A percentile compares a stretch with the other conserved stretches of the same genome.
phyloP scores from a whole-genome alignment of 176 grass and related monocot species.

The Hsuehochloa calcarea region DNA sequence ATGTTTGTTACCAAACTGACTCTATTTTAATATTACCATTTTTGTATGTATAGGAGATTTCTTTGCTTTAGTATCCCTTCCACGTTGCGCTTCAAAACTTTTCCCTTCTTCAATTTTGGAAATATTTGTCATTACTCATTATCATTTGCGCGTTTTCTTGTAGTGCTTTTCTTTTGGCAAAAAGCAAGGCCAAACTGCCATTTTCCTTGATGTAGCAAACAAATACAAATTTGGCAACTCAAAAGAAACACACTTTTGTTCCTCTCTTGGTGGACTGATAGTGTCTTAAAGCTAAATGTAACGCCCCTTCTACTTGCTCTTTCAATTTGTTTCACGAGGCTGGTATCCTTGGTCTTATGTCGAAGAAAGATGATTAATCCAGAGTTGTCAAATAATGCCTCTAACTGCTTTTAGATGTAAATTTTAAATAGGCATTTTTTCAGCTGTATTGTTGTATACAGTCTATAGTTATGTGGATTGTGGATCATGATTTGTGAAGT shows the following conservation, averaged over 20 bases:
- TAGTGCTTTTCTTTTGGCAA: slow-evolving; percentile 18
- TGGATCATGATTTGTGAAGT: background rate
- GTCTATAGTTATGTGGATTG: background rate
- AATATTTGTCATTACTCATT: background rate
- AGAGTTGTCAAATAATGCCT: slow-evolving; percentile 8
- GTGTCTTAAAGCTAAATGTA: slow-evolving; percentile 22
- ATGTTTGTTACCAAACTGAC: background rate
- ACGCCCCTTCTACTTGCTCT: background rate
- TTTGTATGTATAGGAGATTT: background rate
- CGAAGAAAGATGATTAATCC: background rate
- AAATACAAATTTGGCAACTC: background rate
- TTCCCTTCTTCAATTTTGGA: background rate
- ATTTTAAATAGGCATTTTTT: background rate
- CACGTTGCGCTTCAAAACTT: background rate
- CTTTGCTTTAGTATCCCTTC: background rate
- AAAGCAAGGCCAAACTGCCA: background rate
- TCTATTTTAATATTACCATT: background rate
- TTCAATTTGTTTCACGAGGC: background rate
- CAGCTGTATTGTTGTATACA: background rate
- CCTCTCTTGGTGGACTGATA: background rate
- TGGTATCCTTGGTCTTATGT: background rate
- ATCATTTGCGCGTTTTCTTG: background rate
- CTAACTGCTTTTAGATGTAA: slow-evolving; percentile 1
- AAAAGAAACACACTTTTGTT: background rate
- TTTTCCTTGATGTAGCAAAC: background rate